phyloP scores from a whole-genome alignment of 2,329 filamentous ascomycete genomes.

The Seiridium unicorne region DNA sequence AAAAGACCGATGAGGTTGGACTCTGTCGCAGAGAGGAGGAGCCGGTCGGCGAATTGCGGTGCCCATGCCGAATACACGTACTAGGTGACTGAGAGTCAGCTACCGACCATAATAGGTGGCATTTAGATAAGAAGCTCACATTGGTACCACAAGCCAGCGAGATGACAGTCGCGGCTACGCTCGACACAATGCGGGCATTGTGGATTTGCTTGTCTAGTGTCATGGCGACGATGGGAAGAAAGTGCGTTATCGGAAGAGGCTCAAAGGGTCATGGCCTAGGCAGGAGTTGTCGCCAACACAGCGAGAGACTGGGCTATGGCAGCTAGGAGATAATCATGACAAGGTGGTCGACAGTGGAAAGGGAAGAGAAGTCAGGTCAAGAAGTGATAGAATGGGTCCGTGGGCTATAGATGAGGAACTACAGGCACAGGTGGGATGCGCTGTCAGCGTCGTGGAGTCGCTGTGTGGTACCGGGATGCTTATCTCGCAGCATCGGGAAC shows the following conservation, averaged over 20 bases:
- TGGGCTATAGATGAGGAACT: not conserved
- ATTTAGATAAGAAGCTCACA: conserved; percentile 47
- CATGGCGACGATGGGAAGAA: conserved; percentile 18
- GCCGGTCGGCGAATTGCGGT: conserved; percentile 84
- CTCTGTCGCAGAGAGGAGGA: conserved; percentile 87
- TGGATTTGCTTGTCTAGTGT: conserved; percentile 50
- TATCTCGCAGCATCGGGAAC: not conserved
- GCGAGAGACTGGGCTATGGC: not conserved
- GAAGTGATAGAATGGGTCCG: no score
- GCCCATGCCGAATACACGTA: conserved; percentile 99
- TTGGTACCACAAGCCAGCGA: conserved; percentile 91
- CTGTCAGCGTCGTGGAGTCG: not conserved
- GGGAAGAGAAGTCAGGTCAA: no score
- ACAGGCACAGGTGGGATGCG: not conserved
- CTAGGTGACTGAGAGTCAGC: conserved; percentile 42
- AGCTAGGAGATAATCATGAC: not conserved
- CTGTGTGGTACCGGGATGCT: not conserved
- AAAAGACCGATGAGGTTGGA: conserved; percentile 86
- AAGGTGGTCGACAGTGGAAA: not conserved
- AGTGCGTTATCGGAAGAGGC: conserved; percentile 3
- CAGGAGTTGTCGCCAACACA: not conserved
- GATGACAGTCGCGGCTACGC: conserved; percentile 79
- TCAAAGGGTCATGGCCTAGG: no score
- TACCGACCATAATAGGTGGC: not conserved
- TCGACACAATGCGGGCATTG: conserved; percentile 74